Base-by-base conservation (phyloP, 345 rosid species). In the Mangifera indica region DNA sequence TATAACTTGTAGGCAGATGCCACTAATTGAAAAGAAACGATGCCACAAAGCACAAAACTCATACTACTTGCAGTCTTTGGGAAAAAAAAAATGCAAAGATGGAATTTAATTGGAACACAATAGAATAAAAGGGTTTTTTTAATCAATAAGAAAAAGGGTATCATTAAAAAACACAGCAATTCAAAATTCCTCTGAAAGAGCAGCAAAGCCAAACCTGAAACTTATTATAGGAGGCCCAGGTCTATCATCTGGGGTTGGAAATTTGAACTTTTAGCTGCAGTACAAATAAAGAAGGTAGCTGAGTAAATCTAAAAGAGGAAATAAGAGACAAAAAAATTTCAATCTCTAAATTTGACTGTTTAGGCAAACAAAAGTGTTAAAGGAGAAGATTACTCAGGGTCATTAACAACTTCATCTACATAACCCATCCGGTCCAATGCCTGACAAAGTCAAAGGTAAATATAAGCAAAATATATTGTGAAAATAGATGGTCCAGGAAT, bases 171-270 rank as follows among this genome's bases (percentile, higher is more conserved):
- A 25, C 29, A 63, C 17, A 69, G 18, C 14, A 66, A 32, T 42
- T 70, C 51, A 60, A 24, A 49, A 63, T 63, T 72, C 29, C 32
- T 61, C 63, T 13, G 48, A 70, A 71, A 9, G 29, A 79, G 55
- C 53, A 44, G 65, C 59, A 69, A 67, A 80, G 67, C 48, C 85
- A 77, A 80, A 95, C 99, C 98, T 95, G 88, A 95, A 95, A 87
- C 98, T 95, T 85, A 95, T 95, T 57, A 95, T 91, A 40, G 99
- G 99, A 2, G 93, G 88, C 29, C 99, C 98, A 65, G 98, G 99
- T 80, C 91, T 84, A 80, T 95, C 97, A 72, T 95, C 99, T 71
- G 99, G 99, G 74, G 99, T 92, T 63, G 99, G 99, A 83, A 95
- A 95, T 76, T 95, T 98, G 80, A 95, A 95, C 76, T 92, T 91